Percentiles rank a stretch among this genome's conserved stretches.
These are phyloP conservation scores for Cornus florida DNA, from an alignment of 148 eudicot species.

Conservation along the genomic window DNA sequence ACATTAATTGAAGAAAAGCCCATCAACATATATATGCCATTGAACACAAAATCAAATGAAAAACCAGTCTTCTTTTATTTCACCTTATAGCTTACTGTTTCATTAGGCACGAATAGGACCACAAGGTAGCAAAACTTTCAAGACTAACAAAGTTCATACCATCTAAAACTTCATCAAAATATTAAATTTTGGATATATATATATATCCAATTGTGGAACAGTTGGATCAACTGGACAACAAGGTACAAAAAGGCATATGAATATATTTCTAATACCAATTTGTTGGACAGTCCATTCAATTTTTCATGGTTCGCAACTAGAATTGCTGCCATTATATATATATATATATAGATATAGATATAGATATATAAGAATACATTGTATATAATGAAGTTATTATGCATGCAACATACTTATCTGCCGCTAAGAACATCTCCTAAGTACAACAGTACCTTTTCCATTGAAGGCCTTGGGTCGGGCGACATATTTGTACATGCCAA, in stretches of 20 bases:
- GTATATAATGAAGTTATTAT: too few species aligned
- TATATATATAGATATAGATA: too few species aligned
- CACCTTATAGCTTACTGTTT: neutral
- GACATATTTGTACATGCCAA: slow-evolving; percentile 22
- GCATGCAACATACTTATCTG: neutral
- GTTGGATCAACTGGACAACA: too few species aligned
- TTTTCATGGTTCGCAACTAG: neutral
- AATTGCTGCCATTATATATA: neutral
- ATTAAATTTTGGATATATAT: too few species aligned
- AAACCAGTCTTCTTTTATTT: neutral
- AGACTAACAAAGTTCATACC: too few species aligned
- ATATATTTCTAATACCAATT: too few species aligned
- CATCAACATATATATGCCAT: neutral
- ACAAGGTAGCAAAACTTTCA: too few species aligned
- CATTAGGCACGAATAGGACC: too few species aligned
- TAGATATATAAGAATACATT: neutral
- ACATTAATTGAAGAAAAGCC: neutral
- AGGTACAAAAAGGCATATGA: too few species aligned
- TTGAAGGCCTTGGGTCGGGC: slow-evolving; percentile 27
- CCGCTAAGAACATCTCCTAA: slow-evolving; percentile 2
- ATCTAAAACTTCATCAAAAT: neutral
- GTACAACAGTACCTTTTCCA: slow-evolving; percentile 17
- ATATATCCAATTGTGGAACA: too few species aligned
- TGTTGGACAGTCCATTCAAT: neutral
- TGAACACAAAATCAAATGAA: neutral